phyloP scores from a whole-genome alignment of 805 yeast genomes.

The Cyberlindnera misumaiensis region DNA sequence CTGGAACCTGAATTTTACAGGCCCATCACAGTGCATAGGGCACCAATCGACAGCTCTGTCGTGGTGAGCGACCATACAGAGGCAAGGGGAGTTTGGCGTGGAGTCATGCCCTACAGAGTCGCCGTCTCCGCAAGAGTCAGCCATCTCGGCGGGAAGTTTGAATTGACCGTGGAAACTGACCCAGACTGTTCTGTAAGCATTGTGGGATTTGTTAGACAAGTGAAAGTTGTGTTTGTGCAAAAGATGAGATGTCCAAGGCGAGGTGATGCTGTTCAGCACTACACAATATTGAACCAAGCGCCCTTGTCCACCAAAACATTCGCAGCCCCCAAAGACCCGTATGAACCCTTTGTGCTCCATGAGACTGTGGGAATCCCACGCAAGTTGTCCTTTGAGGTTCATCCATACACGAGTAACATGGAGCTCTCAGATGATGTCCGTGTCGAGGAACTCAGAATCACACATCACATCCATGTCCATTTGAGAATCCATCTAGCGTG shows the following conservation, averaged over 20 bases:
- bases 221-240: conserved; percentile 12
- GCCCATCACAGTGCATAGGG: conserved; percentile 10
- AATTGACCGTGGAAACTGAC: conserved; percentile 5
- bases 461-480: conserved; percentile 9
- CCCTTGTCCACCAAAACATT: neutral
- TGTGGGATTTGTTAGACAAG: conserved; percentile 7
- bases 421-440: conserved; percentile 1
- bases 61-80: conserved; percentile 7
- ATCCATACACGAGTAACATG: conserved; percentile 14
- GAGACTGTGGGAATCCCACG: conserved; percentile 10
- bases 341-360: conserved; percentile 4
- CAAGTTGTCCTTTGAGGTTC: conserved; percentile 4
- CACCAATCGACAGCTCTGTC: conserved; percentile 12
- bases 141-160: conserved; percentile 9
- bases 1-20: conserved; percentile 1
- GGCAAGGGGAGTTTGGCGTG: conserved; percentile 16
- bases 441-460: conserved; percentile 4
- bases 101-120: conserved; percentile 10
- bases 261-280: neutral
- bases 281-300: neutral
- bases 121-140: conserved; percentile 13
- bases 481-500: conserved; percentile 5
- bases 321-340: conserved; percentile 3
- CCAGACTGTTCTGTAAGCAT: conserved; percentile 1
- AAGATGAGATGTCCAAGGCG: conserved; percentile 10